Conservation (phyloP, 2,329 filamentous ascomycete species). For the Berkeleyomyces rouxiae region DNA sequence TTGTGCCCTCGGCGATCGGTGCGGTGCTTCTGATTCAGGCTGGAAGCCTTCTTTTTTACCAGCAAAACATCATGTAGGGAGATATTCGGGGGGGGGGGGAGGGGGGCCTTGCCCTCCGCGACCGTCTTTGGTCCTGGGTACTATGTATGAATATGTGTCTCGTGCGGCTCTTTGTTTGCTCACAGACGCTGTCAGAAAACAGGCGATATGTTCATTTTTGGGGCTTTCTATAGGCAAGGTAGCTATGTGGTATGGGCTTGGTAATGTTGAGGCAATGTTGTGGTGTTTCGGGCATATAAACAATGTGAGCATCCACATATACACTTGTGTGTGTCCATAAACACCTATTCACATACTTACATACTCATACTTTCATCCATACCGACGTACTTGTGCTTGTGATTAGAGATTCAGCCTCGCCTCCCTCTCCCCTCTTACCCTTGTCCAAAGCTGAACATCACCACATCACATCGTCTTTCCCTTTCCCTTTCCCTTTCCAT, state of each 20-base stretch:
- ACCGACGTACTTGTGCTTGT: not conserved
- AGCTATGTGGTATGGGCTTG: not conserved
- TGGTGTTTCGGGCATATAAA: not conserved
- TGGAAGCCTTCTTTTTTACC: not conserved
- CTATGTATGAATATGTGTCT: not conserved
- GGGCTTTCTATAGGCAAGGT: not conserved
- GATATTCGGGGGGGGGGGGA: not conserved
- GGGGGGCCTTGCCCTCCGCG: not conserved
- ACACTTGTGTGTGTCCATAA: too few species aligned
- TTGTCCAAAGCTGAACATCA: not conserved
- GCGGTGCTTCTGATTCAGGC: not conserved
- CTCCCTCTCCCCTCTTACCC: not conserved
- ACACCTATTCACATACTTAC: too few species aligned
- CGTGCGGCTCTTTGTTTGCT: not conserved
- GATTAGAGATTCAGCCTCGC: not conserved
- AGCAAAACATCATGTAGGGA: not conserved
- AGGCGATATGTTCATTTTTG: not conserved
- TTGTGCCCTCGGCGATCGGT: not conserved
- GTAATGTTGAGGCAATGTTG: not conserved
- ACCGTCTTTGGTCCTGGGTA: not conserved
- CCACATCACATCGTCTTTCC: not conserved
- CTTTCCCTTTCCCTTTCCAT: not conserved
- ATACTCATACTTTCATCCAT: too few species aligned
- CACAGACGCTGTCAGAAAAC: not conserved
- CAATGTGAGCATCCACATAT: too few species aligned